Percentiles rank a stretch among this genome's conserved stretches.
phyloP scores from a whole-genome alignment of 768 basidiomycete genomes.

The Russula sp. region DNA sequence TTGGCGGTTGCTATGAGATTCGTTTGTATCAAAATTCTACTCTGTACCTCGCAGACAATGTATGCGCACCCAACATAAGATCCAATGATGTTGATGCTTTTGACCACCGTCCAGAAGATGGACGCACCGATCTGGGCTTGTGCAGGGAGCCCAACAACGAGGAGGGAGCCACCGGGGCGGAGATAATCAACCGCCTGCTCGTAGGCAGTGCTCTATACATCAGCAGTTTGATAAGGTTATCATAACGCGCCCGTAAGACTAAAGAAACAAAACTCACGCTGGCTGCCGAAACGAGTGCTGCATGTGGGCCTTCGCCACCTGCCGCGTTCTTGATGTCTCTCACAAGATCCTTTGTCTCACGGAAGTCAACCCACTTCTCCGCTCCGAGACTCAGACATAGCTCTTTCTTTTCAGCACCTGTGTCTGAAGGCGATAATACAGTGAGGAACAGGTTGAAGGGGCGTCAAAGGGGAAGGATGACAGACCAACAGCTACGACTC shows the following conservation, averaged over 20 bases:
- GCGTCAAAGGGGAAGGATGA: not conserved
- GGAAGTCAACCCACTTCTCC: constrained; percentile 79
- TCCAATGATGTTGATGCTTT: constrained; percentile 57
- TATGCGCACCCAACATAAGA: constrained; percentile 39
- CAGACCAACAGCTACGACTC: constrained; percentile 70
- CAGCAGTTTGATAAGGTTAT: constrained; percentile 29
- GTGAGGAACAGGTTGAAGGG: not conserved
- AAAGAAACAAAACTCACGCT: constrained; percentile 35
- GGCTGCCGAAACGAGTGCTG: constrained; percentile 60
- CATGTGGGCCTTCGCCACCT: constrained; percentile 70
- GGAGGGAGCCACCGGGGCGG: constrained; percentile 65
- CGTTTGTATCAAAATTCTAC: not conserved
- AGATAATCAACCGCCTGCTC: constrained; percentile 71
- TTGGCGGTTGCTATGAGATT: constrained; percentile 65
- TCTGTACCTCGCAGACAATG: too few relatives aligned
- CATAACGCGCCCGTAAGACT: constrained; percentile 30
- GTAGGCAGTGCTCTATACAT: constrained; percentile 38
- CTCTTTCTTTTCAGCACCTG: constrained; percentile 67
- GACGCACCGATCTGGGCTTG: constrained; percentile 53
- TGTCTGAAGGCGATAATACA: constrained; percentile 44
- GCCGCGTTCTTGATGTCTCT: constrained; percentile 60
- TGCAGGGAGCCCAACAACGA: constrained; percentile 74
- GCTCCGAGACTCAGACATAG: constrained; percentile 63
- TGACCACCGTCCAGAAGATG: constrained; percentile 71
- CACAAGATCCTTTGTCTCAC: constrained; percentile 60